Evolutionary conservation across 2,329 filamentous ascomycete genomes (phyloP).

Genomic region (Trichoderma brevicompactum): DNA sequence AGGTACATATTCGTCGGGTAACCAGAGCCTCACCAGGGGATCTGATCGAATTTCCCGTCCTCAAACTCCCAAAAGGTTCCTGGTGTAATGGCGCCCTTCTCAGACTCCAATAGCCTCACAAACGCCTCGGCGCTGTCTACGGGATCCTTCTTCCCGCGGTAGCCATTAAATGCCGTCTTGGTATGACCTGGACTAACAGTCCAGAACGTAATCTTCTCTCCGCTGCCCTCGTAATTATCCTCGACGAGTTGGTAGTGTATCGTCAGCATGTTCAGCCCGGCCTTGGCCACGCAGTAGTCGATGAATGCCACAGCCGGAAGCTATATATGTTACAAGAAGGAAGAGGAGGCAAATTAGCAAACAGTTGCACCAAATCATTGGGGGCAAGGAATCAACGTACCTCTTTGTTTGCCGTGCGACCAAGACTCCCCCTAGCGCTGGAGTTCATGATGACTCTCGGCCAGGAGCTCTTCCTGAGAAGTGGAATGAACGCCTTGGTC

Average conservation of each 20-base stretch:
- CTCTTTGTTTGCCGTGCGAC: conserved; percentile 30
- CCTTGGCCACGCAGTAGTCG: conserved; percentile 32
- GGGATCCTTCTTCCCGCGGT: conserved; percentile 25
- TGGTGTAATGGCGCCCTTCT: conserved; percentile 3
- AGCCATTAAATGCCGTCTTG: conserved; percentile 33
- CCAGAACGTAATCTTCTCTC: conserved; percentile 31
- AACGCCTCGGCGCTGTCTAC: conserved; percentile 24
- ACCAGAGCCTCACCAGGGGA: conserved; percentile 13
- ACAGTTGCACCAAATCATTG: not conserved
- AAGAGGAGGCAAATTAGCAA: not conserved
- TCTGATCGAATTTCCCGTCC: conserved; percentile 6
- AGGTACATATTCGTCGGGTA: not conserved
- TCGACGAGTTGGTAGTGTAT: conserved; percentile 29
- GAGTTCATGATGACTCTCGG: conserved; percentile 33
- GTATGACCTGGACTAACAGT: conserved; percentile 32
- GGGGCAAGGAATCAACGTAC: not conserved
- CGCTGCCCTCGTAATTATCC: conserved; percentile 6
- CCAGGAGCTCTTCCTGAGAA: conserved; percentile 25
- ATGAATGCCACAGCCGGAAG: conserved; percentile 13
- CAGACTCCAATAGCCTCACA: conserved; percentile 23
- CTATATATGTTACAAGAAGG: not conserved
- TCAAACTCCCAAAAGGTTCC: conserved; percentile 28
- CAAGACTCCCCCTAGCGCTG: conserved; percentile 31
- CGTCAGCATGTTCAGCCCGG: conserved; percentile 34
- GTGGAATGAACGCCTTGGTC: conserved; percentile 25